Base-by-base conservation (phyloP, 2,329 filamentous ascomycete genomes). In the Alternaria viburni region DNA sequence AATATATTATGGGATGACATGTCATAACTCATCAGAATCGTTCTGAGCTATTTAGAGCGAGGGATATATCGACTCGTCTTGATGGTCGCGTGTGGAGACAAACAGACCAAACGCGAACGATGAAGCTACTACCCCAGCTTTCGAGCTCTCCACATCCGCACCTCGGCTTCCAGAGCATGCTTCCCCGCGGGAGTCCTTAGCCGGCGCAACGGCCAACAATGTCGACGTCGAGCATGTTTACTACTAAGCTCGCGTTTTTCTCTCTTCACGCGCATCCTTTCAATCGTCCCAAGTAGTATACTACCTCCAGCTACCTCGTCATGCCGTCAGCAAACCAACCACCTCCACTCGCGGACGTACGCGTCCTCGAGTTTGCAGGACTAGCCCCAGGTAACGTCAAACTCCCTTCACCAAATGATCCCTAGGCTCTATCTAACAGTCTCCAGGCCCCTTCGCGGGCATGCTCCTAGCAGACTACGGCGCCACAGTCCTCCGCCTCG, bases 401-500 rank as follows among this genome's bases (percentile, higher is more conserved):
- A 5, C 28, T 41, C 45, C 17, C 15, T n/a, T 15, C 5, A 3
- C 19, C 6, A 17, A 5, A n/a, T 32, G 25, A 5, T 59, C 10
- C 8, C 9, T 49, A 21, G 17, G 25, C 17, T 6, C 7, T 4
- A 19, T 17, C 47, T 57, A 32, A 69, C 46, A 30, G 45, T 41
- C n/a, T 32, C 8, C 68, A 94, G 93, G 91, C 25, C 94, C 94
- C 46, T 97, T 96, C 79, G 91, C 93, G 54, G 93, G 93, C 72
- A 88, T 97, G 75, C 88, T 81, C 54, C 90, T 97, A 65, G 90
- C 94, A 71, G 94, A 97, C 81, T 80, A 93, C 69, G 95, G 95
- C 74, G 95, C 95, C 57, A 89, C 89, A 6, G 92, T 97, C 72
- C 86, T 98, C 15, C 93, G 95, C 73, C 86, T 98, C 80, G 95